Base-by-base conservation (phyloP, 371 early-diverging fungal genomes). In the Mucor saturninus region DNA sequence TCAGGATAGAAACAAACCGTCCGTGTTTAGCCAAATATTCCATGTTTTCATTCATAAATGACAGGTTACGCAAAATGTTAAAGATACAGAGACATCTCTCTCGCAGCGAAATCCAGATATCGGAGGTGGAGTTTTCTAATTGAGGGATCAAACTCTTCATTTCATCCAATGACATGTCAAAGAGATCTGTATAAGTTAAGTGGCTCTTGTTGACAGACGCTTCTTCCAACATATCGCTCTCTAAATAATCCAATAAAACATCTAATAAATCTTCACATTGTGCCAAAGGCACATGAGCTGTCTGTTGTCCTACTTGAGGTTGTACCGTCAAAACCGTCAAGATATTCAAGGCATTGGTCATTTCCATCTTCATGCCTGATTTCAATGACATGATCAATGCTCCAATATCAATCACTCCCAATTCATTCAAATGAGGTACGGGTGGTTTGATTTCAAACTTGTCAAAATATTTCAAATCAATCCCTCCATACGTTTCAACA, bases 311-410 rank as follows among this genome's bases (percentile, higher is more conserved):
- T 6, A 53, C 38, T 9, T 55, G 64, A 6, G 71, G 60, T 15
- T 75, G 74, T 2, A 67, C 58, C 6, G 86, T 85, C n/a, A 87
- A 60, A 11, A 88, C 79, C 0, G 90, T 86, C 62, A 91, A 62
- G 3, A 86, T 83, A 60, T 91, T 91, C 31, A 92, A 75, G 2
- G 93, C 91, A 39, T 86, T 86, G 3, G 90, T 83, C 2, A 89
- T 76, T 64, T 92, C 93, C 71, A 90, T 74, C 54, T 83, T 83
- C 74, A 91, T 79, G 3, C 89, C 90, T 5, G 89, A 90, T 61
- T 91, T 90, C 3, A 92, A 71, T 5, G 91, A 89, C 84, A 92
- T 84, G 30, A 85, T 87, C 49, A 91, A 59, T 3, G 93, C 91
- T 52, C 88, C 91, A 9, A 92, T 83, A 63, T 92, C 92, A 15